Evolutionary conservation across 2,329 filamentous ascomycete species (phyloP).

Genomic region (Thielaviopsis euricoi): DNA sequence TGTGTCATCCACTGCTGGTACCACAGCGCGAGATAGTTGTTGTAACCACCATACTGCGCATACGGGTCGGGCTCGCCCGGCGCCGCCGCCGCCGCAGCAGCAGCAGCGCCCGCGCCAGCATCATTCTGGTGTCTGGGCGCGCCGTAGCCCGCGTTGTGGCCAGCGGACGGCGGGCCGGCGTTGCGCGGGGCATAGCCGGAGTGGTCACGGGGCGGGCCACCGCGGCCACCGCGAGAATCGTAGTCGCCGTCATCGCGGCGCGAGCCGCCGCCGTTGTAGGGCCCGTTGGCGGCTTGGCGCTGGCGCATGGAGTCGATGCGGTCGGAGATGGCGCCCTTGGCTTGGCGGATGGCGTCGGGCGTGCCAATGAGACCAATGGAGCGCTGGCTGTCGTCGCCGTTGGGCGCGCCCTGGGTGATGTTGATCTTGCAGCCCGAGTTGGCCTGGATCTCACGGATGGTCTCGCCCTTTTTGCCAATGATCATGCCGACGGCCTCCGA

Average conservation of each 20-base stretch:
- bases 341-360: conserved; percentile 59
- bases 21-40: conserved; percentile 67
- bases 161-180: conserved; percentile 24
- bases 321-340: conserved; percentile 74
- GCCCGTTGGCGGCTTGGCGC: not conserved
- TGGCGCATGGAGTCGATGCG: conserved; percentile 55
- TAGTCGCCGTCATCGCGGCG: conserved; percentile 6
- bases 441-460: conserved; percentile 86
- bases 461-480: conserved; percentile 86
- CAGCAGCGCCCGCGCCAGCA: conserved; percentile 18
- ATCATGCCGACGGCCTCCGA: conserved; percentile 93
- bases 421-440: conserved; percentile 87
- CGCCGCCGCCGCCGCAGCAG: not conserved
- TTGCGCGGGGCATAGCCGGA: conserved; percentile 19
- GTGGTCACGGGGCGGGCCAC: conserved; percentile 17
- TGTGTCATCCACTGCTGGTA: conserved; percentile 48
- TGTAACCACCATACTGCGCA: conserved; percentile 67
- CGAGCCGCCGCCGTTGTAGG: conserved; percentile 3
- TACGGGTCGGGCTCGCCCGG: conserved; percentile 49
- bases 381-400: conserved; percentile 50
- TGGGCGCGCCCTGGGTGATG: conserved; percentile 62
- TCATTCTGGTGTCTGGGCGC: conserved; percentile 20
- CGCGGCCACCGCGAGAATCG: conserved; percentile 26
- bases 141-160: conserved; percentile 19
- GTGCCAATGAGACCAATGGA: conserved; percentile 76